These are phyloP conservation scores for Paraphaeosphaeria sporulosa DNA, from an alignment of 2,329 filamentous ascomycete species.

Conservation along the genomic window DNA sequence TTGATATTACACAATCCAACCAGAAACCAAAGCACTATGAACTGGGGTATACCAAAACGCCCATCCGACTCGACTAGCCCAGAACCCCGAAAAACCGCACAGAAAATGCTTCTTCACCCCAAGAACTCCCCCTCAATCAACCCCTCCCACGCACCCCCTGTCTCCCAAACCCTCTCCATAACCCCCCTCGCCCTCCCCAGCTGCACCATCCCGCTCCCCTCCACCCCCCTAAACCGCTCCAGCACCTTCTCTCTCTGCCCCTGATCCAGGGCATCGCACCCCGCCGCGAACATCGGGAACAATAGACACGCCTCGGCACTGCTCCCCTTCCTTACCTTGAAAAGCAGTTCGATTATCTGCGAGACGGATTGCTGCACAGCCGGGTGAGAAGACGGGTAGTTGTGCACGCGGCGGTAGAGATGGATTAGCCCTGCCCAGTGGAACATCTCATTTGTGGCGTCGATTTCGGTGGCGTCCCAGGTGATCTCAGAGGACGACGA, in stretches of 20 bases:
- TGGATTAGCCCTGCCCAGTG: conserved; percentile 82
- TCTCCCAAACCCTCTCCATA: conserved; percentile 75
- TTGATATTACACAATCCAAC: no score
- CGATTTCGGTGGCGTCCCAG: conserved; percentile 70
- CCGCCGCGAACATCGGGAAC: conserved; percentile 85
- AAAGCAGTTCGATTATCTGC: conserved; percentile 69
- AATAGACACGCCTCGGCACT: conserved; percentile 77
- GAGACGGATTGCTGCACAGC: conserved; percentile 70
- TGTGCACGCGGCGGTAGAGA: conserved; percentile 75
- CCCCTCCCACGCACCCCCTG: conserved; percentile 72
- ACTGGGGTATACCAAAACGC: neutral
- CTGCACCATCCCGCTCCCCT: conserved; percentile 79
- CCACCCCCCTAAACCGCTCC: conserved; percentile 70
- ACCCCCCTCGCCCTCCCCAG: conserved; percentile 68
- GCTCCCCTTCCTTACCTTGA: conserved; percentile 69
- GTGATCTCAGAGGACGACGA: conserved; percentile 40
- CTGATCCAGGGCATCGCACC: conserved; percentile 71
- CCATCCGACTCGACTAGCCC: neutral
- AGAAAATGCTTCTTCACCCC: conserved; percentile 51
- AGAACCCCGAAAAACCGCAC: neutral
- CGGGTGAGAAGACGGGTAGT: conserved; percentile 63
- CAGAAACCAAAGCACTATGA: no score
- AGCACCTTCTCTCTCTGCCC: conserved; percentile 67
- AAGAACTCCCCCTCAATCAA: conserved; percentile 73
- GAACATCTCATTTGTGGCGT: conserved; percentile 78